phyloP scores from a whole-genome alignment of 345 rosid genomes.

The Hibiscus mutabilis region DNA sequence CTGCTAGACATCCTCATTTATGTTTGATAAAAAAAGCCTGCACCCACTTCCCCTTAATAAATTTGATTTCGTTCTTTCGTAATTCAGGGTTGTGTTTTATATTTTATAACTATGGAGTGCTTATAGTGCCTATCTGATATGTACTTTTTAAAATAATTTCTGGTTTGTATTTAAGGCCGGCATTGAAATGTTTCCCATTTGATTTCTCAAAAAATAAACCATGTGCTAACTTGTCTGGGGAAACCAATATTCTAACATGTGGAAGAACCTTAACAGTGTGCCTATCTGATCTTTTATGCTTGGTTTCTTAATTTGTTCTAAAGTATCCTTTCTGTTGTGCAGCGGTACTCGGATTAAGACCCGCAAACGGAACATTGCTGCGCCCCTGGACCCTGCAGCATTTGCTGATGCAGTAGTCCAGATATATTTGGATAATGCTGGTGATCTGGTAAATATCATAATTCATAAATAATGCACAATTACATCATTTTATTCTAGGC shows the following conservation, averaged over 20 bases:
- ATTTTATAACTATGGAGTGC: not conserved
- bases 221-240: not conserved
- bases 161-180: not conserved
- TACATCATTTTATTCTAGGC: not conserved
- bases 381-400: conserved; percentile 96
- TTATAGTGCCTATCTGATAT: not conserved
- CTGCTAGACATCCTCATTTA: not conserved
- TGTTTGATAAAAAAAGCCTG: not conserved
- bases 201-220: not conserved
- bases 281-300: too few species aligned
- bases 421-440: conserved; percentile 94
- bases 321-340: conserved; percentile 12
- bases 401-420: conserved; percentile 97
- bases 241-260: not conserved
- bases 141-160: not conserved
- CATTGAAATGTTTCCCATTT: not conserved
- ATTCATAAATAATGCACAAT: not conserved
- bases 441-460: conserved; percentile 71
- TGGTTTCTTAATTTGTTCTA: too few species aligned
- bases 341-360: conserved; percentile 99
- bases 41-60: not conserved
- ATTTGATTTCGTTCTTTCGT: not conserved
- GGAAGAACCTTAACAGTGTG: too few species aligned
- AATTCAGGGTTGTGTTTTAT: not conserved
- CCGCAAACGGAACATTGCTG: conserved; percentile 99